A percentile compares a stretch with the other conserved stretches of the same genome.
Evolutionary conservation across 257 asterid genomes (phyloP).

Genomic region (Solanum dulcamara): DNA sequence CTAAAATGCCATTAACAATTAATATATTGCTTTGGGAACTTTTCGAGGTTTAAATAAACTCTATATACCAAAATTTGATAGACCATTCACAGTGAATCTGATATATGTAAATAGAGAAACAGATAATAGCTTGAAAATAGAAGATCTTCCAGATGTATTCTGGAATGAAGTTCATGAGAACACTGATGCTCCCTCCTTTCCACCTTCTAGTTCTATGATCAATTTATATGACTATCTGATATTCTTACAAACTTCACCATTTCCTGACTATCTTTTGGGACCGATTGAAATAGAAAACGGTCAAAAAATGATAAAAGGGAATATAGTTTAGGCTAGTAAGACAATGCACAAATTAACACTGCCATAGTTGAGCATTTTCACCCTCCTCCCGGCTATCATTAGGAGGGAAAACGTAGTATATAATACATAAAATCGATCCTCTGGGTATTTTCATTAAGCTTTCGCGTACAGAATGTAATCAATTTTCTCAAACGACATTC

Average conservation of each 20-base stretch:
- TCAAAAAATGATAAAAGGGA: not conserved
- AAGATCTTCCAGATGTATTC: not conserved
- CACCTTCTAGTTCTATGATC: not conserved
- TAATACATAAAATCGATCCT: not conserved
- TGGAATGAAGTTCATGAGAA: not conserved
- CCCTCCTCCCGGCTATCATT: not conserved
- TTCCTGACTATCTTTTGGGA: not conserved
- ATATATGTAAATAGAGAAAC: not conserved
- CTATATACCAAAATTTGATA: not conserved
- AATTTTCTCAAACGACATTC: not conserved
- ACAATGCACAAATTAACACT: not conserved
- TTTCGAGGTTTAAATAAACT: not conserved
- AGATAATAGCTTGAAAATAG: not conserved
- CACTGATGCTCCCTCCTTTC: not conserved
- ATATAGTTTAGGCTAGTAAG: not conserved
- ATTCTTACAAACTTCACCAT: not conserved
- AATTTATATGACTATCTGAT: not conserved
- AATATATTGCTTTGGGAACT: not conserved
- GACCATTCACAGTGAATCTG: not conserved
- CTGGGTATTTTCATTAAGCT: not conserved
- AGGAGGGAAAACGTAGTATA: not conserved
- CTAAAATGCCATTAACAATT: not conserved
- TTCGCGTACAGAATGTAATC: not conserved
- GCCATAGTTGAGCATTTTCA: not conserved
- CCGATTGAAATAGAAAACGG: not conserved